phyloP scores from a whole-genome alignment of 2,329 filamentous ascomycete species.

The Alternaria sp. region DNA sequence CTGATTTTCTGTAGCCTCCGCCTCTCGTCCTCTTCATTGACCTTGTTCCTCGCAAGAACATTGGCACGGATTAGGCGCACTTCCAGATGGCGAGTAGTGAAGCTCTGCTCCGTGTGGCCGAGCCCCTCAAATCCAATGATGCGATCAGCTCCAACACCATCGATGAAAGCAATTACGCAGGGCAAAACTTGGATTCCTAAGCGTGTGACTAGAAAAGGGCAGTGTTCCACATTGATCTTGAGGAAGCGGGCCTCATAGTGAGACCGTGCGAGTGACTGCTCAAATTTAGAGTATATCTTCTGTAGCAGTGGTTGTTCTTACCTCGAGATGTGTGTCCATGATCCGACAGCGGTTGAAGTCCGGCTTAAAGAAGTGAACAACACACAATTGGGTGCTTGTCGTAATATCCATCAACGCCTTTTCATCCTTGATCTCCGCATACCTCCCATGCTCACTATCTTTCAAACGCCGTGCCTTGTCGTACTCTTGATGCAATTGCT shows the following conservation, averaged over 20 bases:
- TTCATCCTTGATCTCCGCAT: conserved; percentile 65
- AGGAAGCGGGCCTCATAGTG: conserved; percentile 68
- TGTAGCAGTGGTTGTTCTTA: conserved; percentile 28
- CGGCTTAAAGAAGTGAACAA: conserved; percentile 71
- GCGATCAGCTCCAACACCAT: conserved; percentile 64
- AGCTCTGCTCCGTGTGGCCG: conserved; percentile 61
- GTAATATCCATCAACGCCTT: conserved; percentile 68
- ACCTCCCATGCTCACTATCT: conserved; percentile 61
- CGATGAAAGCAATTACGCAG: conserved; percentile 66
- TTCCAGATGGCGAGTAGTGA: conserved; percentile 65
- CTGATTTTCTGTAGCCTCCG: conserved; percentile 41
- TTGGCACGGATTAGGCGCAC: conserved; percentile 60
- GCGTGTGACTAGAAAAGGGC: conserved; percentile 66
- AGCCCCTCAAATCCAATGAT: conserved; percentile 68
- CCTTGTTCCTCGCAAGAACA: conserved; percentile 62
- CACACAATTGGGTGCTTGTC: conserved; percentile 64
- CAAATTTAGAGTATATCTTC: background rate
- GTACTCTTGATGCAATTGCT: conserved; percentile 66
- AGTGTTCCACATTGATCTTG: conserved; percentile 67
- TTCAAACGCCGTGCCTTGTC: conserved; percentile 62
- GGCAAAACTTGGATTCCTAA: conserved; percentile 66
- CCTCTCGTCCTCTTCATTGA: conserved; percentile 56
- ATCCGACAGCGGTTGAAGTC: conserved; percentile 69
- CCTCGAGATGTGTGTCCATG: conserved; percentile 67
- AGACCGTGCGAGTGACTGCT: conserved; percentile 60